These are phyloP conservation scores for Chrysoporthe puriensis DNA, from an alignment of 2,329 filamentous ascomycete species.

Conservation along the genomic window DNA sequence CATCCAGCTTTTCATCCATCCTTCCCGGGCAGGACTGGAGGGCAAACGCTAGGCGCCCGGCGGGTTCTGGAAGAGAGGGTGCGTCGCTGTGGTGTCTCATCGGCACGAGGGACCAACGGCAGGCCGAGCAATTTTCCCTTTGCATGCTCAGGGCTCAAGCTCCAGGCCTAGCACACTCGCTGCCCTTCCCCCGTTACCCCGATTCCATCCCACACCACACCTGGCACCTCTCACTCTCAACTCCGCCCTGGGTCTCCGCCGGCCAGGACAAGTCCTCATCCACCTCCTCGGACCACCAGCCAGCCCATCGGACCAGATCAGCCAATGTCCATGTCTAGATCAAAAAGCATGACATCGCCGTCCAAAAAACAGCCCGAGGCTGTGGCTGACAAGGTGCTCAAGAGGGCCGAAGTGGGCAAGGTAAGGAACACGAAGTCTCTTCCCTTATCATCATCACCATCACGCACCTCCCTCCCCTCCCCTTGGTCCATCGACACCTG, in stretches of 20 bases:
- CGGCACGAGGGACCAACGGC: not conserved
- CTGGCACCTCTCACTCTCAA: constrained; percentile 3
- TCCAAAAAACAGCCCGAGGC: constrained; percentile 66
- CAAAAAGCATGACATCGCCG: constrained; percentile 60
- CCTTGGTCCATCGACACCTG: constrained; percentile 7
- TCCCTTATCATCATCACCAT: not conserved
- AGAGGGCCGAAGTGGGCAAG: constrained; percentile 76
- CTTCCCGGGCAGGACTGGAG: not conserved
- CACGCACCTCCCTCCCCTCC: too few relatives aligned
- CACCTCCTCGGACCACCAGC: constrained; percentile 7
- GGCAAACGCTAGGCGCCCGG: not conserved
- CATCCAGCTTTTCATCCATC: not conserved
- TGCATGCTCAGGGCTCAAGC: not conserved
- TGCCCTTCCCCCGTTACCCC: not conserved
- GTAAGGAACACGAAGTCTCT: constrained; percentile 48
- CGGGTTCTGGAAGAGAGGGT: not conserved
- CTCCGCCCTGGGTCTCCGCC: not conserved
- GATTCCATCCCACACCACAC: constrained; percentile 10
- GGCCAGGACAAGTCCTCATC: not conserved
- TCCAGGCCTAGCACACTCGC: not conserved
- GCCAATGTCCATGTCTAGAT: constrained; percentile 32
- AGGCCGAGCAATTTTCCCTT: constrained; percentile 1
- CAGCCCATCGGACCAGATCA: constrained; percentile 13
- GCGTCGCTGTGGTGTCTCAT: not conserved
- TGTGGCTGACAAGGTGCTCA: constrained; percentile 70